A percentile compares a stretch with the other conserved stretches of the same genome.
These are phyloP conservation scores for Penicillium psychrosexuale DNA, from an alignment of 2,329 filamentous ascomycete species.

Conservation along the genomic window DNA sequence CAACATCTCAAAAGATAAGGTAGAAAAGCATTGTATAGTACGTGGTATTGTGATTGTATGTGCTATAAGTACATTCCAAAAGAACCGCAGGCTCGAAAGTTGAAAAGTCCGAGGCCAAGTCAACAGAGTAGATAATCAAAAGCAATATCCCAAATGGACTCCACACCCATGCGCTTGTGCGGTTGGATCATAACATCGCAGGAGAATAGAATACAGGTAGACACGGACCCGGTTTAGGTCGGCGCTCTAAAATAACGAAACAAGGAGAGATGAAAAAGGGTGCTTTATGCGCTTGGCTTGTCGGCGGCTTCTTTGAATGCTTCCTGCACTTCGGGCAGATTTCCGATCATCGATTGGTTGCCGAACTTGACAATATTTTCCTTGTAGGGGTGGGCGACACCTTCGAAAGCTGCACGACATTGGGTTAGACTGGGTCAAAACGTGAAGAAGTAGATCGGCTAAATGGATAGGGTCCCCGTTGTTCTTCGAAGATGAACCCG, in stretches of 20 bases:
- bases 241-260: constrained; percentile 6
- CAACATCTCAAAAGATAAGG: background rate
- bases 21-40: background rate
- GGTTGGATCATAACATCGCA: constrained; percentile 29
- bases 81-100: constrained; percentile 9
- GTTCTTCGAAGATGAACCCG: background rate
- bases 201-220: constrained; percentile 28
- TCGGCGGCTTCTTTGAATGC: constrained; percentile 34
- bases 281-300: constrained; percentile 19
- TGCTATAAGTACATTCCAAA: constrained; percentile 24
- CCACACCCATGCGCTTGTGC: constrained; percentile 42
- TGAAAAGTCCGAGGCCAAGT: constrained; percentile 6
- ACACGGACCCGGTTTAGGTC: constrained; percentile 5
- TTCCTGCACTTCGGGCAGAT: constrained; percentile 36
- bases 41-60: constrained; percentile 16
- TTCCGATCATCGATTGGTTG: constrained; percentile 48
- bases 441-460: background rate
- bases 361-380: constrained; percentile 75
- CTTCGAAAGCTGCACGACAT: constrained; percentile 70
- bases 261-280: constrained; percentile 8
- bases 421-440: constrained; percentile 11
- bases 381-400: constrained; percentile 86
- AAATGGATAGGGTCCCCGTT: background rate
- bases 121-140: constrained; percentile 17
- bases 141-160: constrained; percentile 30